phyloP scores from a whole-genome alignment of 106 monocot genomes.

The Agapanthus africanus region DNA sequence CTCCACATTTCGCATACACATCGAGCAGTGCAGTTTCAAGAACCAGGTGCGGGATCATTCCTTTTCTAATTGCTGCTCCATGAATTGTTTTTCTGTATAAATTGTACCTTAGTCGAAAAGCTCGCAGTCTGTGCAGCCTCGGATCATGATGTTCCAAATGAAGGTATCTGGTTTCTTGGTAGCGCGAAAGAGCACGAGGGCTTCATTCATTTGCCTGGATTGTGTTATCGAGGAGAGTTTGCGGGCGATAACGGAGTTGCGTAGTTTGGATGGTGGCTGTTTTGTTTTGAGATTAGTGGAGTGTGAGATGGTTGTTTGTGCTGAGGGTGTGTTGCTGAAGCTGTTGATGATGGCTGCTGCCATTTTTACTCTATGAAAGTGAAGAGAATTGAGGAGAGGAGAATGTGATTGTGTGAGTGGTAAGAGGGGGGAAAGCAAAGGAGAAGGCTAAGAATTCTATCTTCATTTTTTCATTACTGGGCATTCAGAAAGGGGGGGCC shows the following conservation, averaged over 20 bases:
- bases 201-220: constrained; percentile 35
- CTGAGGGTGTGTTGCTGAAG: no score
- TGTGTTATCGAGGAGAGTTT: constrained; percentile 13
- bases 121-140: constrained; percentile 36
- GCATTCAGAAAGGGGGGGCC: no score
- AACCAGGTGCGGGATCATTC: constrained; percentile 45
- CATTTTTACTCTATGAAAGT: no score
- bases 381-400: no score
- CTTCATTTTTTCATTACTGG: no score
- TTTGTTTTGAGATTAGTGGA: no score
- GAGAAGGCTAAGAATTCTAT: no score
- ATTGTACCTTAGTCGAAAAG: constrained; percentile 20
- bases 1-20: constrained; percentile 59
- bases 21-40: constrained; percentile 58
- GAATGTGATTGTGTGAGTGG: no score
- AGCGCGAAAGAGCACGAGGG: constrained; percentile 22
- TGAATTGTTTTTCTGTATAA: constrained; percentile 44
- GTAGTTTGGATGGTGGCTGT: no score
- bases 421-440: no score
- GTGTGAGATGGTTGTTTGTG: no score
- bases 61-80: constrained; percentile 44
- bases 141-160: constrained; percentile 67
- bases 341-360: no score
- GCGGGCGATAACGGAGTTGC: constrained; percentile 17
- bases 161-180: constrained; percentile 34